Base-by-base conservation (phyloP, 2,329 filamentous ascomycete species). In the Ophiostoma pallidulum region DNA sequence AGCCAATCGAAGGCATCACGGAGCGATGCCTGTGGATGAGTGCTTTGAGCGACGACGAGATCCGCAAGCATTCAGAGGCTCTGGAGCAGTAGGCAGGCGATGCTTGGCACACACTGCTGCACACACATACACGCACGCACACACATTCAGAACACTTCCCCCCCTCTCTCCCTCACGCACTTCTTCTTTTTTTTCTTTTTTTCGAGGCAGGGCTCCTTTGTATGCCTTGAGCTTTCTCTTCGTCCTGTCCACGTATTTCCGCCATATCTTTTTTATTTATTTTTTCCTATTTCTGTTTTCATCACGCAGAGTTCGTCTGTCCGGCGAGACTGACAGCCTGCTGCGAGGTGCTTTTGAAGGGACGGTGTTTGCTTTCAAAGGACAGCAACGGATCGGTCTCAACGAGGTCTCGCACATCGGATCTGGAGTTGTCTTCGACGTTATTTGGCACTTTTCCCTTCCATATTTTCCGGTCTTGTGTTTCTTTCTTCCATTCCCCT, bases 1-100 rank as follows among this genome's bases (percentile, higher is more conserved):
- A 80, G 56, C 80, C 85, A 1, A 78, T 90, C 32, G 83, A 87
- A 52, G 84, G 85, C 45, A 77, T 89, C 43, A 82, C 86, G 4
- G 85, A 87, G 64, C 75, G 84, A 53, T 92, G 86, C 61, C 71
- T 92, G n/a, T 92, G 87, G 86, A 81, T 92, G 67, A 82, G 84
- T 40, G 84, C 86, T 9, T 62, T 92, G 47, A 77, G 68, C 47
- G 86, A 91, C 54, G 78, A 80, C n/a, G 84, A 90, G 58, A 88
- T 92, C 58, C 67, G 75, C 48, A 68, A 65, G 51, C 67, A 70
- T 47, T 76, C 74, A 0, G 71, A 74, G 46, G 63, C 59, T 46
- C 58, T 80, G 28, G 73, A 78, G 60, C 69, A 29, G 40, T 7
- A 4, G 16, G 16, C n/a, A 16, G 3, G 19, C 29, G 8, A 40